These are phyloP conservation scores for Corchorus olitorius DNA, from an alignment of 345 rosid genomes.

Conservation along the genomic window DNA sequence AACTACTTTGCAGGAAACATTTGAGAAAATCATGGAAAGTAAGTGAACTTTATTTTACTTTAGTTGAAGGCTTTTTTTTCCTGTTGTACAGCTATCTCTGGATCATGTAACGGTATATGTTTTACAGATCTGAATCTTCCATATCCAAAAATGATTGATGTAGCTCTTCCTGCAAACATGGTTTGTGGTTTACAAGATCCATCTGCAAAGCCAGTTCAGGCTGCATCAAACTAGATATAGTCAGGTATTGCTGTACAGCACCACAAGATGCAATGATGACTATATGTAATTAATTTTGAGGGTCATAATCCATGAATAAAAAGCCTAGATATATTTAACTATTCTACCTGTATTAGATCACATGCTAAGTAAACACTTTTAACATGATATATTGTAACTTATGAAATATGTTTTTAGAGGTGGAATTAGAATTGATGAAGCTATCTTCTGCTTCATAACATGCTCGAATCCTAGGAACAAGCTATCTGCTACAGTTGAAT, in stretches of 20 bases:
- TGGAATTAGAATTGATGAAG: not conserved
- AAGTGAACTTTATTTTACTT: constrained; percentile 28
- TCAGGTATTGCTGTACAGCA: not conserved
- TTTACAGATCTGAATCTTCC: constrained; percentile 68
- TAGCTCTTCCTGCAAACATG: constrained; percentile 82
- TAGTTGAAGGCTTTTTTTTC: not conserved
- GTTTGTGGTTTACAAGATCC: constrained; percentile 82
- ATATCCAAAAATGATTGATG: constrained; percentile 90
- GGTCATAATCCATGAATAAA: not conserved
- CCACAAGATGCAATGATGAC: not conserved
- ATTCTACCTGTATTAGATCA: not conserved
- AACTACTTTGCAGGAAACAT: constrained; percentile 55
- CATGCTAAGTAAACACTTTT: not conserved
- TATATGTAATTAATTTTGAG: not conserved
- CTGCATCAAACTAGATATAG: constrained; percentile 2
- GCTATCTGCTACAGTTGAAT: not conserved
- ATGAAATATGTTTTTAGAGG: not conserved
- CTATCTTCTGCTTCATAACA: not conserved
- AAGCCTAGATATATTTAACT: not conserved
- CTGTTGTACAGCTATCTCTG: not conserved
- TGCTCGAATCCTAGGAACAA: not conserved
- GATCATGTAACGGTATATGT: not conserved
- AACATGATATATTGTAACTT: not conserved
- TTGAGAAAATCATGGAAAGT: constrained; percentile 82
- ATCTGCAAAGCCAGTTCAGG: constrained; percentile 23